Conservation (phyloP, 805 yeast species). For the Metschnikowia drakensbergensis region DNA sequence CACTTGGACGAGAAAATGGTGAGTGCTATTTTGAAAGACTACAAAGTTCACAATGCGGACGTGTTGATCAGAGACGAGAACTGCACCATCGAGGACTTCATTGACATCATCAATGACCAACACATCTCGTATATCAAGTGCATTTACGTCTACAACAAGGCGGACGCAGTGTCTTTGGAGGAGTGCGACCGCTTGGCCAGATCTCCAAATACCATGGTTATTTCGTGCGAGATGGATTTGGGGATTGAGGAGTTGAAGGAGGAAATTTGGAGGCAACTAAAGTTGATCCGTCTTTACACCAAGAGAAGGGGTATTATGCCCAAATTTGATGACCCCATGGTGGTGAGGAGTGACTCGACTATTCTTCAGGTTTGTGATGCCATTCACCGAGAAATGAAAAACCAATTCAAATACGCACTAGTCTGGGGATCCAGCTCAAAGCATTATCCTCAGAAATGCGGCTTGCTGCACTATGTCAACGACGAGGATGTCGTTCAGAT, state of each 20-base stretch:
- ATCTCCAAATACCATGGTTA: conserved; percentile 88
- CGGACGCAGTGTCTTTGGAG: conserved; percentile 91
- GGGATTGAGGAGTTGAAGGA: conserved; percentile 87
- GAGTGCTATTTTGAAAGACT: conserved; percentile 73
- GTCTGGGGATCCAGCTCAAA: conserved; percentile 97
- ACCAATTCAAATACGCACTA: conserved; percentile 87
- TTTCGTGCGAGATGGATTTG: conserved; percentile 84
- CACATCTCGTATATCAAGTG: conserved; percentile 89
- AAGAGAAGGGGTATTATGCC: conserved; percentile 83
- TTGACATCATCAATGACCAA: conserved; percentile 83
- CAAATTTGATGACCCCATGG: conserved; percentile 84
- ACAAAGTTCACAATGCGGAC: conserved; percentile 89
- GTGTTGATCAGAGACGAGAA: conserved; percentile 85
- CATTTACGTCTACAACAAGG: conserved; percentile 89
- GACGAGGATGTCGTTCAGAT: conserved; percentile 95
- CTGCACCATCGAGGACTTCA: conserved; percentile 85
- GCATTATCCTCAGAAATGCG: conserved; percentile 96
- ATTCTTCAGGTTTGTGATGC: conserved; percentile 87
- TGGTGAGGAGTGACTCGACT: conserved; percentile 74
- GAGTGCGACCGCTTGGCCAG: conserved; percentile 91
- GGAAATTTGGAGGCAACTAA: conserved; percentile 88
- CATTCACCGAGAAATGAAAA: conserved; percentile 87
- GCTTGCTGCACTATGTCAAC: conserved; percentile 72
- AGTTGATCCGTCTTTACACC: conserved; percentile 77
- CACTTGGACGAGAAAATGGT: conserved; percentile 78